A percentile compares a stretch with the other conserved stretches of the same genome.
phyloP scores from a whole-genome alignment of 805 yeast genomes.

The Candida oleophila region DNA sequence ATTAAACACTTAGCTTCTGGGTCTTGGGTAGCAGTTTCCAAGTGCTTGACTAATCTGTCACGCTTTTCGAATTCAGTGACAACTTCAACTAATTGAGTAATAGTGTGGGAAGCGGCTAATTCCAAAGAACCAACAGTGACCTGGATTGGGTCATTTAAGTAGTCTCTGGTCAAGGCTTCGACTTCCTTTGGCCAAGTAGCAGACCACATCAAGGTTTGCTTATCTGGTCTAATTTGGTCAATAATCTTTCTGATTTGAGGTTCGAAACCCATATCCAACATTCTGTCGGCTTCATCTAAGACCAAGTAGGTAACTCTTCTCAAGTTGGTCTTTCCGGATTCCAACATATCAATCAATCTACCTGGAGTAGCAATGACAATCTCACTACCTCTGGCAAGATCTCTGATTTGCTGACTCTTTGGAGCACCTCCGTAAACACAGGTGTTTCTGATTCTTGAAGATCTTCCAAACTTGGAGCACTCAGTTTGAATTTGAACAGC shows the following conservation, averaged over 20 bases:
- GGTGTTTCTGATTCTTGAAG: slow-evolving; percentile 92
- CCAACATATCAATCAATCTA: slow-evolving; percentile 96
- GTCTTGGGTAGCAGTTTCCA: slow-evolving; percentile 74
- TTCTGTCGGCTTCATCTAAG: slow-evolving; percentile 98
- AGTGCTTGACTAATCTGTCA: slow-evolving; percentile 80
- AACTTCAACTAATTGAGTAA: slow-evolving; percentile 91
- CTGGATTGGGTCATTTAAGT: slow-evolving; percentile 89
- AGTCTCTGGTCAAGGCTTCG: slow-evolving; percentile 88
- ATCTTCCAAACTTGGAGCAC: slow-evolving; percentile 89
- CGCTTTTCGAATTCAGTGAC: slow-evolving; percentile 90
- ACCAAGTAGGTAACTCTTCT: slow-evolving; percentile 96
- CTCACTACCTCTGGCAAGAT: slow-evolving; percentile 91
- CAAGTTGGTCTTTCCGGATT: slow-evolving; percentile 89
- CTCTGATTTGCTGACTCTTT: slow-evolving; percentile 96
- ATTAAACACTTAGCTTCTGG: slow-evolving; percentile 76
- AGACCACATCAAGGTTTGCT: slow-evolving; percentile 99
- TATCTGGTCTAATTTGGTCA: slow-evolving; percentile 97
- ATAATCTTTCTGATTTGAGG: slow-evolving; percentile 99
- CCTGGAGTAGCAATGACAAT: slow-evolving; percentile 98
- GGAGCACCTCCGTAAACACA: slow-evolving; percentile 99
- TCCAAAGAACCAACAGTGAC: slow-evolving; percentile 96
- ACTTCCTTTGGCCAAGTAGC: slow-evolving; percentile 99
- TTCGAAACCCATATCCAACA: slow-evolving; percentile 99
- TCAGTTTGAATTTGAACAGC: slow-evolving; percentile 97
- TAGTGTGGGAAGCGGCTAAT: slow-evolving; percentile 94